Evolutionary conservation across 2,329 filamentous ascomycete species (phyloP), one percentile per base, ranked within the genome.

Genomic region (Tolypocladium album): DNA sequence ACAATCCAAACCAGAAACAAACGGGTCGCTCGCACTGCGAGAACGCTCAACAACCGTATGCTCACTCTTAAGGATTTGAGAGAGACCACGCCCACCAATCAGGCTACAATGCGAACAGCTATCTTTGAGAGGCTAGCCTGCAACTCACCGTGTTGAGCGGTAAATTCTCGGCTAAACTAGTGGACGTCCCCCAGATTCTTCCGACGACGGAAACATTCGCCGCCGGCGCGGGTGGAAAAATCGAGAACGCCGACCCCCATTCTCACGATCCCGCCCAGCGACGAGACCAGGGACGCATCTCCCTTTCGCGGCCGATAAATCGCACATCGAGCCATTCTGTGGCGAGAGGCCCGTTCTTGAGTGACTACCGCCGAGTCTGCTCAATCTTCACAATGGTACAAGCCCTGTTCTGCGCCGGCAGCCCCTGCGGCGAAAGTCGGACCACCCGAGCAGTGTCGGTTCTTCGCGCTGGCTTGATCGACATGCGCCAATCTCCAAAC

Each of bases 201-300:
- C 66, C 66, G 66, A 67, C 64, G 62, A 67, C 68, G 67, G 58
- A 50, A 59, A 66, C 65, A 70, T 69, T 63, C 64, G 63, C 64
- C 62, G 64, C 59, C 59, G 40, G 47, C 61, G 64, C 62, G 50
- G 64, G 60, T 31, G 67, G 68, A 68, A 71, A 72, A 70, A 67
- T 65, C 63, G 55, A 66, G 58, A 62, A 61, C 56, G 58, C 61
- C 62, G 36, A 45, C 52, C 67, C 60, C 63, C 61, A 59, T 57
- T 58, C 58, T 62, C 60, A 67, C 62, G 66, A 65, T 67, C 62
- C 59, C 62, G 61, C 57, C 62, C 60, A 59, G 61, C 64, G 63
- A 64, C 60, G 63, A 65, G 58, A 69, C 66, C 62, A 68, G 68
- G 64, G 63, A 64, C 62, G 64, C 62, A 61, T 27, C n/a, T 61